Evolutionary conservation across 106 monocot genomes (phyloP), one percentile per base, ranked within the genome.

Genomic region (Dioscorea dumetorum): DNA sequence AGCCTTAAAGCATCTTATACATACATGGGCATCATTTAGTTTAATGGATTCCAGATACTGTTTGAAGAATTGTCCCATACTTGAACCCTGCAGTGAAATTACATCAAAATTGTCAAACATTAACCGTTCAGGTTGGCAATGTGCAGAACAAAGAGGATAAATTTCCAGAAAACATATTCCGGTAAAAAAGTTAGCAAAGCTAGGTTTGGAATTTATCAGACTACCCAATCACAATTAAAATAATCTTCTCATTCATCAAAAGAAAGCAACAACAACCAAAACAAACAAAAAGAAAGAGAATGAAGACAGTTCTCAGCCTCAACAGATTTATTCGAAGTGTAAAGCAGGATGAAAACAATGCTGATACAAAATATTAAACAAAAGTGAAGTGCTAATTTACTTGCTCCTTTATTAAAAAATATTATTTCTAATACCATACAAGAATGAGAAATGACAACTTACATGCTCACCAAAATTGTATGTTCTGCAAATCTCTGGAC

Each of bases 391-490:
- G 13, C 41, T 41, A 41, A 6, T 41, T 41, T 41, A 41, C 28
- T 28, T 28, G 28, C 28, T 28, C 28, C 28, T 41, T 41, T 41
- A 6, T 10, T 41, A 41, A 41, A 41, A 41, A 41, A 6, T 41
- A 10, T 5, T 41, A 28, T 28, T 41, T 8, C 10, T 6, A 41
- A 41, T 41, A 41, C 41, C 5, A 41, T 41, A 28, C 28, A 41
- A 41, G 41, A 41, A 41, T 6, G 9, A 61, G 19, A 61, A 61
- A 1, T 8, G 28, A 19, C 10, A 60, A 80, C 80, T 15, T 81
- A 91, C 91, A 91, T 91, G 95, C 80, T 99, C 92, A 62, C 97
- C 97, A 81, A 99, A 99, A 79, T 99, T 99, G 81, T 90, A 99
- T 71, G 97, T 99, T 79, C 97, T 86, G 77, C 97, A 99, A 77